Conservation (phyloP, 1,284 basidiomycete species). For the Trametes sp. region DNA sequence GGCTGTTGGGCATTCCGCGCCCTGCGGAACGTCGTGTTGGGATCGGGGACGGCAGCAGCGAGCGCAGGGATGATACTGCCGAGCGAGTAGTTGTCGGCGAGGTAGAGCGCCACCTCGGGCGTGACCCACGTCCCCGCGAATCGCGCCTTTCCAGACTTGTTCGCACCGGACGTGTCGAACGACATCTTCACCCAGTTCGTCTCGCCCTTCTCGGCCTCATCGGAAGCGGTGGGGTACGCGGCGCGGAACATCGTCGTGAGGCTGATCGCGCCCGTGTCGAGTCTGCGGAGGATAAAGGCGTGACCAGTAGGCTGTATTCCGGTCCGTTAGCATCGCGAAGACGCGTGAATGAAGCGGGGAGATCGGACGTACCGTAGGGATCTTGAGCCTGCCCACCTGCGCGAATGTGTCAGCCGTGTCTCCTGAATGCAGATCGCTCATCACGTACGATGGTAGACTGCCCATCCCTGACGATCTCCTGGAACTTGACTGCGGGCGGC, state of each 20-base stretch:
- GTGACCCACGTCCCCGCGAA: constrained; percentile 94
- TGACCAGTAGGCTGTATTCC: constrained; percentile 69
- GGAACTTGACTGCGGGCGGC: constrained; percentile 65
- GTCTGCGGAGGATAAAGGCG: constrained; percentile 95
- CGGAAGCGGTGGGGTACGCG: constrained; percentile 88
- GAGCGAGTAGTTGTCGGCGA: constrained; percentile 73
- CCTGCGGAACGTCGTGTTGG: constrained; percentile 77
- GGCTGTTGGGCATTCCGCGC: constrained; percentile 47
- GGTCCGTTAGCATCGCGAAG: constrained; percentile 26
- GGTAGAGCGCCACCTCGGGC: constrained; percentile 68
- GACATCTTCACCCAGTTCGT: constrained; percentile 85
- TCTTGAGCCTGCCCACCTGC: constrained; percentile 91
- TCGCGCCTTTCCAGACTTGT: constrained; percentile 80
- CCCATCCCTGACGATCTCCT: constrained; percentile 72
- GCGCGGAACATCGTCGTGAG: constrained; percentile 98
- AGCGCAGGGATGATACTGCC: constrained; percentile 69
- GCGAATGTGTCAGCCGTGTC: constrained; percentile 21
- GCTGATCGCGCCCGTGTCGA: constrained; percentile 95
- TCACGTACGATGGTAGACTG: constrained; percentile 68
- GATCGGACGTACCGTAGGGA: constrained; percentile 78
- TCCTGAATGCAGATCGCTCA: constrained; percentile 14
- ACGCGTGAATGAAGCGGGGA: background rate
- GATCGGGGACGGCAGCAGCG: constrained; percentile 80
- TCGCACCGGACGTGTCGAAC: constrained; percentile 83
- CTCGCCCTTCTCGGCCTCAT: constrained; percentile 84